Evolutionary conservation across 495 filamentous ascomycete genomes (phyloP), one percentile per base, ranked within the genome.

Genomic region (Penicillium lividum): DNA sequence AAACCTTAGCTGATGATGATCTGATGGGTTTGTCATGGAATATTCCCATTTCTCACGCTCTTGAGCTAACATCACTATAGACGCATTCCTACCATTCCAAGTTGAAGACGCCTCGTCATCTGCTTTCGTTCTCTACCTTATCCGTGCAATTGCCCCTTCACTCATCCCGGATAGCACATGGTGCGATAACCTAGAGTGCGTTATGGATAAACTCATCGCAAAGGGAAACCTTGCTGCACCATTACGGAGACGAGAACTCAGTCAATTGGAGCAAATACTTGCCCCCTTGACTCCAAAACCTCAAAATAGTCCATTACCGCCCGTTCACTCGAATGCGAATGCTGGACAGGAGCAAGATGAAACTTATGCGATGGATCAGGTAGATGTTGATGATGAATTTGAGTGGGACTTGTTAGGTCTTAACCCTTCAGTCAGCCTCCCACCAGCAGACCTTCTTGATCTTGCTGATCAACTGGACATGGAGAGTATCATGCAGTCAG

Each of bases 41-140:
- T 49, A 9, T 8, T 3, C 8, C 51, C 5, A 48, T 22, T 45
- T 2, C 1, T 18, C 7, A 3, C 4, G 3, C 4, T 16, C 0
- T 5, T 4, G 1, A 1, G 15, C 38, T 40, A 6, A 40, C 38
- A 3, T 16, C 1, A 2, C 5, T 40, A 27, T n/a, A 71, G 70
- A 73, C 40, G 66, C 66, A 40, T 73, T 73, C 10, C 52, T 73
- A 30, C 68, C 70, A 3, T 73, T 71, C 29, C 70, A 73, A 51
- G 58, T 73, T 15, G 70, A 73, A 57, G 68, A 69, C 7, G 68
- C 68, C 6, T 73, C 65, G 31, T 71, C 70, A 31, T 71, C 70
- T 9, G 66, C 68, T 2, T 73, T 73, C 48, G 63, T 73, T 11
- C 57, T 73, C 10, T 67, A 71, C 33, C 51, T 73, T 4, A 69